A percentile compares a stretch with the other conserved stretches of the same genome.
These are phyloP conservation scores for Rhododendron kiyosumense DNA, from an alignment of 148 eudicot species.

Conservation along the genomic window DNA sequence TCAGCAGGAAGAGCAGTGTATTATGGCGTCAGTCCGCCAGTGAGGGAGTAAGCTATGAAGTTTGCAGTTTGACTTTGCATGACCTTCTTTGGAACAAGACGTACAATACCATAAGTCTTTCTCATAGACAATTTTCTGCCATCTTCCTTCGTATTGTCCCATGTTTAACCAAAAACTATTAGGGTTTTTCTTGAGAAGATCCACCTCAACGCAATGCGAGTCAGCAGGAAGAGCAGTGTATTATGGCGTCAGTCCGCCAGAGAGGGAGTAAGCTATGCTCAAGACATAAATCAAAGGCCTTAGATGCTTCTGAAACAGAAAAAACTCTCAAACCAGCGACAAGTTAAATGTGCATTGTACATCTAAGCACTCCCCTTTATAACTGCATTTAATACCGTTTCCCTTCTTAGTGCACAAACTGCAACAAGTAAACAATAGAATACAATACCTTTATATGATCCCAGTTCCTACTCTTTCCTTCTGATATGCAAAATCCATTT, in stretches of 20 bases:
- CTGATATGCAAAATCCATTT: neutral
- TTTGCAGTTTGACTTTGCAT: conserved; percentile 16
- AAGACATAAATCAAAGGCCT: neutral
- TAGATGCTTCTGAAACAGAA: neutral
- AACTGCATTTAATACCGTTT: no score
- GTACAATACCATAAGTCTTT: no score
- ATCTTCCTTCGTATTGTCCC: no score
- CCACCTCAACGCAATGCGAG: neutral
- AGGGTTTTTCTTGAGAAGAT: no score
- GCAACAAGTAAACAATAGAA: no score
- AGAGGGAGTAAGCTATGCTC: neutral
- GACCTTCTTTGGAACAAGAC: no score
- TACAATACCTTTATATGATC: no score
- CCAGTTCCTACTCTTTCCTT: neutral
- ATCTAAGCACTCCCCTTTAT: no score
- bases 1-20: neutral
- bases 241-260: neutral
- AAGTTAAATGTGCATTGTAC: no score
- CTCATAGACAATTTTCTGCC: no score
- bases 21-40: neutral
- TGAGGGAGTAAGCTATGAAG: neutral
- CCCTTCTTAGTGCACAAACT: no score
- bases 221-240: neutral
- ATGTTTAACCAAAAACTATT: no score
- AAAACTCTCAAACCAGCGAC: neutral